phyloP scores from a whole-genome alignment of 1,284 basidiomycete species.

The Rhizoctonia solani region DNA sequence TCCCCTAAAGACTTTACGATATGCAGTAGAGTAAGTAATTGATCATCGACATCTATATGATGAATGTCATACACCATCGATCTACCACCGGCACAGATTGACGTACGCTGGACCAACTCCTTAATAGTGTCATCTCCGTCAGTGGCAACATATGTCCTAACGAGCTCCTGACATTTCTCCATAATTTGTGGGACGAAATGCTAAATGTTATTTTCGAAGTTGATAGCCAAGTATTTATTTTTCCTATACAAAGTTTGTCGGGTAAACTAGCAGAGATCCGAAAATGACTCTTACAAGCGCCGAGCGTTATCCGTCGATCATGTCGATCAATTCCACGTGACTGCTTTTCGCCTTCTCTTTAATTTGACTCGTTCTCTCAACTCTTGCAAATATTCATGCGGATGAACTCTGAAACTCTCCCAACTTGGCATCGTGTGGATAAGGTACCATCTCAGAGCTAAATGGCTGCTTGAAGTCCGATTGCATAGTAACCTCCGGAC shows the following conservation, averaged over 20 bases:
- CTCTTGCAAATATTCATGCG: no score
- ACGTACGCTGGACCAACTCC: conserved; percentile 62
- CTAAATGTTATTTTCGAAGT: neutral
- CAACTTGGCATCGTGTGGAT: neutral
- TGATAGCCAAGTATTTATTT: no score
- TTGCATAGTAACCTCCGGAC: neutral
- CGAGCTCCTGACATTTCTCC: conserved; percentile 56
- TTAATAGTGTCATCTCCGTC: conserved; percentile 63
- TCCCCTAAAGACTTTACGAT: conserved; percentile 88
- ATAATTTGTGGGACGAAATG: conserved; percentile 38
- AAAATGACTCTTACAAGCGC: conserved; percentile 7
- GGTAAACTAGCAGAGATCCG: neutral
- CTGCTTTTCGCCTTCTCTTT: neutral
- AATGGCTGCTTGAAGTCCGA: neutral
- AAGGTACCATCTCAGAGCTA: no score
- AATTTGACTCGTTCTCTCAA: no score
- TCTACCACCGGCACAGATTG: conserved; percentile 31
- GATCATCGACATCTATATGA: conserved; percentile 64
- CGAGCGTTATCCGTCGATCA: neutral
- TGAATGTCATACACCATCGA: conserved; percentile 25
- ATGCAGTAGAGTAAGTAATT: conserved; percentile 67
- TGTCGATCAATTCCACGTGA: neutral
- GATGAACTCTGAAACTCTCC: neutral
- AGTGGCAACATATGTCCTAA: conserved; percentile 74
- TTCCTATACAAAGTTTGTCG: neutral